Evolutionary conservation across 495 filamentous ascomycete species (phyloP).

Genomic region (Xylaria castorea): DNA sequence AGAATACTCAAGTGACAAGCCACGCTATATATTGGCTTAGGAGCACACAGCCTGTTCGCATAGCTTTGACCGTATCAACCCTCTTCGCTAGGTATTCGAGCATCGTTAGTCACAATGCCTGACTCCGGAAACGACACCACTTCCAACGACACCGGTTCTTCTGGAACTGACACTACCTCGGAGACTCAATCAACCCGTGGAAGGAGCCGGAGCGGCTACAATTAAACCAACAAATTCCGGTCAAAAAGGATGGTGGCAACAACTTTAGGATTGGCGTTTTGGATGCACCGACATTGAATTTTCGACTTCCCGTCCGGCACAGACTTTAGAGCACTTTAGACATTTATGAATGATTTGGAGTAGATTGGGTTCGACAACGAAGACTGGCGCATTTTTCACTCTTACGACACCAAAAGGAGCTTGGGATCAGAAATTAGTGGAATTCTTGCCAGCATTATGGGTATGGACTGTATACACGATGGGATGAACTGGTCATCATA

Average conservation of each 20-base stretch:
- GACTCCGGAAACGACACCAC: conserved; percentile 25
- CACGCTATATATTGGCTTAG: neutral
- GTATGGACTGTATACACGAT: conserved; percentile 18
- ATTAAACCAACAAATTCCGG: conserved; percentile 1
- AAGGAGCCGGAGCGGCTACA: conserved; percentile 30
- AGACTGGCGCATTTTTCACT: conserved; percentile 10
- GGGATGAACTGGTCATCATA: conserved; percentile 13
- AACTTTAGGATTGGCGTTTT: conserved; percentile 18
- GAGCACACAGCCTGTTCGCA: neutral
- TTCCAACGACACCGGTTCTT: conserved; percentile 25
- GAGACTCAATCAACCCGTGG: conserved; percentile 26
- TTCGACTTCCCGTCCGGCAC: neutral
- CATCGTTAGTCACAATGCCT: conserved; percentile 29
- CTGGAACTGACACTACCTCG: conserved; percentile 4
- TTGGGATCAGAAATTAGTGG: neutral
- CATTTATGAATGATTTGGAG: conserved; percentile 16
- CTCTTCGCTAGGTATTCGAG: too few relatives aligned
- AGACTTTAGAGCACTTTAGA: neutral
- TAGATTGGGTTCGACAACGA: conserved; percentile 18
- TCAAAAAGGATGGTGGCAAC: neutral
- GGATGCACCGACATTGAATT: neutral
- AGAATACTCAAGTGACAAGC: neutral
- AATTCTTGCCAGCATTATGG: neutral
- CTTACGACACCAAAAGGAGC: conserved; percentile 8
- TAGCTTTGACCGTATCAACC: neutral